phyloP scores from a whole-genome alignment of 106 monocot genomes.

The Phalaenopsis equestris region DNA sequence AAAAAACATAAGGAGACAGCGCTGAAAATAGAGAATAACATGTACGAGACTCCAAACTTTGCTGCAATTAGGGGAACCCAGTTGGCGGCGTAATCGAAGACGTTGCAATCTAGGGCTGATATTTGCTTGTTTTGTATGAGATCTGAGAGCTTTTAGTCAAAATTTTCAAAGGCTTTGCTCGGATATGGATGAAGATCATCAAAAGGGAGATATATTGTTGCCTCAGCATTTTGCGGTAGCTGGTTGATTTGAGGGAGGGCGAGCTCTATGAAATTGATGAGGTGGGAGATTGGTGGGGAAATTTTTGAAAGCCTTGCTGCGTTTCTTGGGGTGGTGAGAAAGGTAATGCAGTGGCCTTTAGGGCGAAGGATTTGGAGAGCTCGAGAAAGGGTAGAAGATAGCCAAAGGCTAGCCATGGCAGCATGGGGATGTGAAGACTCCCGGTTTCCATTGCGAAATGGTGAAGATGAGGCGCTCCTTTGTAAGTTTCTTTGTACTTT shows the following conservation, averaged over 20 bases:
- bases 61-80: constrained; percentile 26
- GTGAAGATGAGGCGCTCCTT: too few relatives aligned
- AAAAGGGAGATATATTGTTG: constrained; percentile 49
- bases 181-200: constrained; percentile 31
- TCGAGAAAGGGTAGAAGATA: constrained; percentile 48
- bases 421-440: constrained; percentile 36
- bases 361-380: constrained; percentile 40
- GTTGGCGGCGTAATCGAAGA: constrained; percentile 37
- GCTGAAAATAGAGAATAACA: constrained; percentile 15
- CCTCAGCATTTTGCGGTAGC: constrained; percentile 27
- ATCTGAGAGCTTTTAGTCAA: constrained; percentile 22
- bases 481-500: too few relatives aligned
- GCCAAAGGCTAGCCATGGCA: constrained; percentile 77
- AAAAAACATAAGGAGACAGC: constrained; percentile 13
- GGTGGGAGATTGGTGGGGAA: neutral
- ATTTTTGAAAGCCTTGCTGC: neutral
- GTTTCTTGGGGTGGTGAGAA: constrained; percentile 49
- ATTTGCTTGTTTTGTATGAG: constrained; percentile 12
- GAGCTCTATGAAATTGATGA: constrained; percentile 35
- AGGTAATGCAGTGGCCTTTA: constrained; percentile 8
- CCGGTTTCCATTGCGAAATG: neutral
- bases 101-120: constrained; percentile 20
- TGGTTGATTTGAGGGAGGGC: constrained; percentile 24
- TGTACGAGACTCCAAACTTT: constrained; percentile 12
- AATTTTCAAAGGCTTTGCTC: constrained; percentile 37